Percentiles rank a stretch among this genome's conserved stretches.
These are phyloP conservation scores for Pelargonium cotyledonis DNA, from an alignment of 441 rosid genomes.

Conservation along the genomic window DNA sequence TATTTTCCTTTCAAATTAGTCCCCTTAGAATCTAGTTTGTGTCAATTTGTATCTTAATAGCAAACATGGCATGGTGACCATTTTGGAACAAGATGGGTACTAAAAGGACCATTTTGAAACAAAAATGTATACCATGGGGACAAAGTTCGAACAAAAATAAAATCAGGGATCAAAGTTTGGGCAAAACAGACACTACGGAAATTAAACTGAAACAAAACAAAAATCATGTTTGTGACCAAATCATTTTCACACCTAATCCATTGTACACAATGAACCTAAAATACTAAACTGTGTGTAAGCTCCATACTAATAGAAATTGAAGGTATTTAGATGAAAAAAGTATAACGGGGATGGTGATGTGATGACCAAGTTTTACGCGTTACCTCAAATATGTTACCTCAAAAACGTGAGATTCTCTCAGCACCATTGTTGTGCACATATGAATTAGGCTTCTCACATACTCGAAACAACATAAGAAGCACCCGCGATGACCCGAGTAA, in stretches of 20 bases:
- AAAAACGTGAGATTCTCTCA: conserved; percentile 16
- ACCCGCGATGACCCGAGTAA: conserved; percentile 24
- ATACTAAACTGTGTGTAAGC: not conserved
- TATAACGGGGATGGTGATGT: conserved; percentile 11
- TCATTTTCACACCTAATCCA: too few species aligned
- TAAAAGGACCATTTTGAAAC: not conserved
- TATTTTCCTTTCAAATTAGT: too few species aligned
- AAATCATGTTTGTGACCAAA: too few species aligned
- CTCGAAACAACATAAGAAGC: conserved; percentile 16
- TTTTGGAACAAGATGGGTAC: too few species aligned
- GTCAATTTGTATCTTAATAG: too few species aligned
- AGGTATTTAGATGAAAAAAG: not conserved
- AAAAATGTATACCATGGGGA: too few species aligned
- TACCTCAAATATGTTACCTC: conserved; percentile 45
- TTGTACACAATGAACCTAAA: not conserved
- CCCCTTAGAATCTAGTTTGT: not conserved
- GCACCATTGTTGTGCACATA: conserved; percentile 40
- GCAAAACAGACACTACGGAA: too few species aligned
- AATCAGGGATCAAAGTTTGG: too few species aligned
- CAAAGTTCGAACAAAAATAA: not conserved
- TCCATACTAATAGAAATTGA: not conserved
- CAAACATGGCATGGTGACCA: too few species aligned
- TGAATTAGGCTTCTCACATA: conserved; percentile 29
- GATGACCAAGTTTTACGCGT: conserved; percentile 30
- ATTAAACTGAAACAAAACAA: too few species aligned